Percentiles rank a stretch among this genome's conserved stretches.
Conservation (phyloP, 345 rosid species). For the Cardamine chenopodiifolia region DNA sequence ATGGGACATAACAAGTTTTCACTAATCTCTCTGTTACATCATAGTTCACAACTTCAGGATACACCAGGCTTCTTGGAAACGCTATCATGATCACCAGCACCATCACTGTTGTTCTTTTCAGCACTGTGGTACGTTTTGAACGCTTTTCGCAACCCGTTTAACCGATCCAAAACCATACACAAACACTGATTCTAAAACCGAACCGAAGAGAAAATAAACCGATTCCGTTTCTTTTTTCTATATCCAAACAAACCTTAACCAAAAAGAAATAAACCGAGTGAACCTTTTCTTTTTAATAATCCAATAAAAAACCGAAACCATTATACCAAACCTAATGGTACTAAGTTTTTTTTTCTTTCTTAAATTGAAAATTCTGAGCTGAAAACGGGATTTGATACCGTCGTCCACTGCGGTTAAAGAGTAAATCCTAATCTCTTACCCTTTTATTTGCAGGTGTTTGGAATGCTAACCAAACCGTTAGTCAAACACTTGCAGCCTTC, state of each 20-base stretch:
- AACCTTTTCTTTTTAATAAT: too few relatives aligned
- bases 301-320: too few relatives aligned
- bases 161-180: not conserved
- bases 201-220: not conserved
- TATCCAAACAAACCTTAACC: too few relatives aligned
- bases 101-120: slow-evolving; percentile 88
- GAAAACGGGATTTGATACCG: not conserved
- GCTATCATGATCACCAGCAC: slow-evolving; percentile 97
- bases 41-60: slow-evolving; percentile 77
- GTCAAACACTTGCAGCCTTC: slow-evolving; percentile 75
- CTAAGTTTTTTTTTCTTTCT: too few relatives aligned
- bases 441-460: slow-evolving; percentile 64
- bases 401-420: not conserved
- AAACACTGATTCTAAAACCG: too few relatives aligned
- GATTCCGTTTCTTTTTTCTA: too few relatives aligned
- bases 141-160: not conserved
- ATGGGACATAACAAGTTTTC: not conserved
- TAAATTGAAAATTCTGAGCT: too few relatives aligned
- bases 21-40: slow-evolving; percentile 11
- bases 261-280: not conserved
- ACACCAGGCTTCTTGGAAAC: slow-evolving; percentile 61
- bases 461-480: slow-evolving; percentile 81
- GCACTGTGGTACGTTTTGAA: slow-evolving; percentile 72
- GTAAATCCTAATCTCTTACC: not conserved
- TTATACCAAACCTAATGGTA: too few relatives aligned